phyloP scores from a whole-genome alignment of 495 filamentous ascomycete species.

The Neurospora africana region DNA sequence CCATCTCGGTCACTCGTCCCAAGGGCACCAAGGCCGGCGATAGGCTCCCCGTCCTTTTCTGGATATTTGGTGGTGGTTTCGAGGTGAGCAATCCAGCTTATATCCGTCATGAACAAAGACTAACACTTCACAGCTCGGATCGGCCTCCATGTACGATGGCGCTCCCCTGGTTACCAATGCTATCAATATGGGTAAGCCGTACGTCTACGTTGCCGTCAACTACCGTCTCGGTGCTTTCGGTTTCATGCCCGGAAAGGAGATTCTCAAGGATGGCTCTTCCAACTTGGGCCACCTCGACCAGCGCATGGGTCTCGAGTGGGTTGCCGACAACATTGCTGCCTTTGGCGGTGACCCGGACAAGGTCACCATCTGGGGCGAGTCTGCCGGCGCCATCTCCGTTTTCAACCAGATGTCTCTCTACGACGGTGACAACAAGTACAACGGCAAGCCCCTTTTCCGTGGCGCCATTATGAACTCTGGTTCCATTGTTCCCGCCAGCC shows the following conservation, averaged over 20 bases:
- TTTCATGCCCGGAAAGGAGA: conserved; percentile 51
- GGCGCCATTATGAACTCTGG: conserved; percentile 67
- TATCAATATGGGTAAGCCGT: conserved; percentile 45
- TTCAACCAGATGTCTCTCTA: conserved; percentile 60
- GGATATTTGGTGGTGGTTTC: conserved; percentile 68
- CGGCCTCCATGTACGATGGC: conserved; percentile 48
- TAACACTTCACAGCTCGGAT: conserved; percentile 29
- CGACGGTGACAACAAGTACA: conserved; percentile 58
- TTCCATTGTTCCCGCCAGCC: conserved; percentile 49
- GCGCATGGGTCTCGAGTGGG: conserved; percentile 53
- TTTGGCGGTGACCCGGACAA: conserved; percentile 58
- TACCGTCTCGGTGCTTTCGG: conserved; percentile 53
- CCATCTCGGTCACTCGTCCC: conserved; percentile 54
- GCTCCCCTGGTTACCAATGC: conserved; percentile 41
- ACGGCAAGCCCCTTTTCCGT: conserved; percentile 58
- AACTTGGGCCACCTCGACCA: conserved; percentile 57
- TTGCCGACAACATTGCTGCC: conserved; percentile 52
- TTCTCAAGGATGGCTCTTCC: conserved; percentile 52
- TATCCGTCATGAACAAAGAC: background rate
- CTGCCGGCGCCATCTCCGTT: conserved; percentile 62
- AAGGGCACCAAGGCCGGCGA: conserved; percentile 40
- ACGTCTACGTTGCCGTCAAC: conserved; percentile 53
- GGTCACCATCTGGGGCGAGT: conserved; percentile 67
- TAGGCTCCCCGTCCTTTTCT: conserved; percentile 58
- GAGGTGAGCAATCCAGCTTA: conserved; percentile 26